Evolutionary conservation across 1,284 basidiomycete genomes (phyloP).

Genomic region (Violaceomyces palustris): DNA sequence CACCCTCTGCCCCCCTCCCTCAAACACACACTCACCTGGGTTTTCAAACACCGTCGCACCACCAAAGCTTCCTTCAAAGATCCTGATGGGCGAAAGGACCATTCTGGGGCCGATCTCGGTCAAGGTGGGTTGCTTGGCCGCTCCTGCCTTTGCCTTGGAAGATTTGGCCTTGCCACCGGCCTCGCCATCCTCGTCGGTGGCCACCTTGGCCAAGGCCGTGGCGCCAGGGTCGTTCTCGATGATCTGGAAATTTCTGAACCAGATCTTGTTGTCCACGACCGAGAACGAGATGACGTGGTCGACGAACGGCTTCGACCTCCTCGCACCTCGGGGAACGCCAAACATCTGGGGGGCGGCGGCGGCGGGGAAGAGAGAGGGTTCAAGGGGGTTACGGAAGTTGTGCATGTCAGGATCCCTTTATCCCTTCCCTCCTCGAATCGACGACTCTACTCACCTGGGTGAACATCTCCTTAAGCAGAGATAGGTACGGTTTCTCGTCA

Average conservation of each 20-base stretch:
- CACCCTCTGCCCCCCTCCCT: too few species aligned
- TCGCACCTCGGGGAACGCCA: slow-evolving; percentile 80
- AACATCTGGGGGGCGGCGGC: slow-evolving; percentile 79
- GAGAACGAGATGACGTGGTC: slow-evolving; percentile 97
- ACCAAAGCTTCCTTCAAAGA: slow-evolving; percentile 79
- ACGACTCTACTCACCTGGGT: slow-evolving; percentile 90
- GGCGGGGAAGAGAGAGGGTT: background rate
- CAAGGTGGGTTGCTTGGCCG: slow-evolving; percentile 40
- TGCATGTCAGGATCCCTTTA: background rate
- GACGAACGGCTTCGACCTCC: slow-evolving; percentile 92
- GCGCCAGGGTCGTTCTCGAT: slow-evolving; percentile 61
- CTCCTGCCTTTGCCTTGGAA: slow-evolving; percentile 20
- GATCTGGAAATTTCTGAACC: slow-evolving; percentile 96
- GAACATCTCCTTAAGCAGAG: slow-evolving; percentile 87
- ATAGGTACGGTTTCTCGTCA: slow-evolving; percentile 81
- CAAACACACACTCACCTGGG: slow-evolving; percentile 65
- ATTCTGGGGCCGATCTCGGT: slow-evolving; percentile 83
- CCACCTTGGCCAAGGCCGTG: slow-evolving; percentile 40
- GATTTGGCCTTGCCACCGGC: background rate
- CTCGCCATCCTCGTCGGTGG: slow-evolving; percentile 57
- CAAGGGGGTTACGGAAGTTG: background rate
- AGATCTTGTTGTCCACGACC: slow-evolving; percentile 90
- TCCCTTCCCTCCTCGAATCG: background rate
- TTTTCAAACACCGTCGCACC: slow-evolving; percentile 96
- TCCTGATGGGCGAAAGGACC: slow-evolving; percentile 92